Percentiles rank a stretch among this genome's conserved stretches.
Evolutionary conservation across 2,329 filamentous ascomycete genomes (phyloP).

Genomic region (Aaosphaeria arxii): DNA sequence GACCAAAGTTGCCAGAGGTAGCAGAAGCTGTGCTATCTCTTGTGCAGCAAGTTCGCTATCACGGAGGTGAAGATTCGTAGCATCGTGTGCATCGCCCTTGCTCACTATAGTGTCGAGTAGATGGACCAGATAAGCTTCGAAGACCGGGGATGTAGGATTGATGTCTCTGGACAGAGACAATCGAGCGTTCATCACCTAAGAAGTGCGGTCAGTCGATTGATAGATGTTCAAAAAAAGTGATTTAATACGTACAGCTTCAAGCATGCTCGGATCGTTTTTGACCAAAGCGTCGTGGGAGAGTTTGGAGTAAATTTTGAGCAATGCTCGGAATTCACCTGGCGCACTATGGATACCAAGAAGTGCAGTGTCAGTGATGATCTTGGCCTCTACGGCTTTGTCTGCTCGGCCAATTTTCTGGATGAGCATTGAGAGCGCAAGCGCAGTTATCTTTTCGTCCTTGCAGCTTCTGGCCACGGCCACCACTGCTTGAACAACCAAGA

Average conservation of each 20-base stretch:
- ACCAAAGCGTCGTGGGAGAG: conserved; percentile 71
- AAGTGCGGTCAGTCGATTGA: conserved; percentile 1
- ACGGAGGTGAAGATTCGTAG: conserved; percentile 66
- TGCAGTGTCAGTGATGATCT: conserved; percentile 81
- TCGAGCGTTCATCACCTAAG: conserved; percentile 72
- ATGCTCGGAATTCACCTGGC: conserved; percentile 75
- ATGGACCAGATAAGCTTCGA: conserved; percentile 79
- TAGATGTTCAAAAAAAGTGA: too few species aligned
- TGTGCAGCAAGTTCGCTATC: conserved; percentile 80
- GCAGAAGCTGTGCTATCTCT: conserved; percentile 84
- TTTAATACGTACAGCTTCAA: conserved; percentile 63
- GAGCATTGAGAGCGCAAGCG: conserved; percentile 90
- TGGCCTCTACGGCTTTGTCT: conserved; percentile 73
- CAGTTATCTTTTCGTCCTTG: conserved; percentile 87
- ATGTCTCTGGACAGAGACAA: conserved; percentile 72
- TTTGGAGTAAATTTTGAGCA: conserved; percentile 80
- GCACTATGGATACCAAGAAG: conserved; percentile 74
- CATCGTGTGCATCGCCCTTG: conserved; percentile 79
- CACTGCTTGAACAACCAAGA: conserved; percentile 91
- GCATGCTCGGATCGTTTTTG: conserved; percentile 63
- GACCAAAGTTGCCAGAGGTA: conserved; percentile 83
- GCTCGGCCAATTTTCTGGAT: conserved; percentile 93
- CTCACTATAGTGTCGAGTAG: conserved; percentile 84
- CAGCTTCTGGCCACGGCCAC: conserved; percentile 82
- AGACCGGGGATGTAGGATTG: conserved; percentile 68